Conservation (phyloP, 441 rosid species). For the Eutrema salsugineum region DNA sequence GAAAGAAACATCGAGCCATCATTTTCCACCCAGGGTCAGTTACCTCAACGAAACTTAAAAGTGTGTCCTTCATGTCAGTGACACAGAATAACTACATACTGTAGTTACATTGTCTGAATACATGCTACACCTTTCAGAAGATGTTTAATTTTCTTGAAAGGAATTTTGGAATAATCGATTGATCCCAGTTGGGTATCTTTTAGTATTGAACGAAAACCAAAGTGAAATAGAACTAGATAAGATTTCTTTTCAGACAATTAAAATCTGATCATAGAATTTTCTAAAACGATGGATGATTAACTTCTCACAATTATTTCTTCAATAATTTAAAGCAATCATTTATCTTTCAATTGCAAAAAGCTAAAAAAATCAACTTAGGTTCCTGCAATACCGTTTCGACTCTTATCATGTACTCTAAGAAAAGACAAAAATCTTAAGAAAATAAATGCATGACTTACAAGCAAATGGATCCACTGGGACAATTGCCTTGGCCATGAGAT, state of each 20-base stretch:
- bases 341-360: background rate
- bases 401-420: background rate
- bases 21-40: background rate
- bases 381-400: background rate
- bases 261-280: background rate
- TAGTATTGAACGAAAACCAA: background rate
- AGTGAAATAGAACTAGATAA: background rate
- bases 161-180: background rate
- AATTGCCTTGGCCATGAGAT: constrained; percentile 38
- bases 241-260: background rate
- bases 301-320: background rate
- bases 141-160: background rate
- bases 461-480: constrained; percentile 58
- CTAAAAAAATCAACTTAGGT: background rate
- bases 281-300: background rate
- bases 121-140: background rate
- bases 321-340: background rate
- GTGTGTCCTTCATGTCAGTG: background rate
- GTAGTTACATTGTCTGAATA: background rate
- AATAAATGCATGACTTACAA: constrained; percentile 55
- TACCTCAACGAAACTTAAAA: background rate
- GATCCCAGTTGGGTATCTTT: background rate
- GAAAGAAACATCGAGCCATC: background rate
- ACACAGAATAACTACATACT: background rate
- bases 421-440: background rate